Conservation (phyloP, 2,329 filamentous ascomycete genomes). For the Pezicula rhizophila region DNA sequence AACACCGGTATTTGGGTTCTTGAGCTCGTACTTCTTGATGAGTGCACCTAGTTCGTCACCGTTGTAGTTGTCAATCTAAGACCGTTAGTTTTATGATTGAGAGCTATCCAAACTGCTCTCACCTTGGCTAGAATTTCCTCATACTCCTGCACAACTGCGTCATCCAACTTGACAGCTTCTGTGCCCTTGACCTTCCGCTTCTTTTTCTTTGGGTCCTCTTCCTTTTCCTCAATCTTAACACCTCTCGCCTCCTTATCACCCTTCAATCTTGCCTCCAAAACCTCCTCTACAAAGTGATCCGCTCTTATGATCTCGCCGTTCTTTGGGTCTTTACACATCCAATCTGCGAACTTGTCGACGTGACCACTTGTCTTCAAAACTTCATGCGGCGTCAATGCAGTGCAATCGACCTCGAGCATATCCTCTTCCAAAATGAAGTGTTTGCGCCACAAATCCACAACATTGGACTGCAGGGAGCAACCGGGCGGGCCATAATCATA, state of each 20-base stretch:
- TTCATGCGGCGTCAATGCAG: conserved; percentile 85
- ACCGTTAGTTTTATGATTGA: conserved; percentile 9
- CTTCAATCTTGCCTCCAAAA: conserved; percentile 80
- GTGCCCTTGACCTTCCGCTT: conserved; percentile 81
- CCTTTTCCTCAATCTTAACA: conserved; percentile 70
- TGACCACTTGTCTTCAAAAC: conserved; percentile 95
- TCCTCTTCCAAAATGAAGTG: conserved; percentile 70
- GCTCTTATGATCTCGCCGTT: conserved; percentile 94
- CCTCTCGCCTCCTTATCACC: conserved; percentile 91
- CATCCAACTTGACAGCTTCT: conserved; percentile 78
- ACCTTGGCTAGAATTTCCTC: conserved; percentile 78
- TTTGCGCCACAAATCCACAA: conserved; percentile 67
- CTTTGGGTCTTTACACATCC: conserved; percentile 99
- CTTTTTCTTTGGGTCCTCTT: conserved; percentile 66
- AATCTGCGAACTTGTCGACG: conserved; percentile 90
- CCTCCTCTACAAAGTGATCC: conserved; percentile 93
- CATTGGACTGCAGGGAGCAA: conserved; percentile 62
- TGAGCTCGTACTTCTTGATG: conserved; percentile 87
- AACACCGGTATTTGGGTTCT: conserved; percentile 74
- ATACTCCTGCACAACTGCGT: conserved; percentile 81
- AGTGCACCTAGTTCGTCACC: conserved; percentile 80
- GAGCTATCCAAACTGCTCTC: conserved; percentile 2
- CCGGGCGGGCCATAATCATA: conserved; percentile 67
- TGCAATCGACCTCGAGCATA: conserved; percentile 75
- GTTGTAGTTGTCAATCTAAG: conserved; percentile 83